A percentile compares a stretch with the other conserved stretches of the same genome.
Conservation (phyloP, 257 asterid species). For the Scutellaria minor region DNA sequence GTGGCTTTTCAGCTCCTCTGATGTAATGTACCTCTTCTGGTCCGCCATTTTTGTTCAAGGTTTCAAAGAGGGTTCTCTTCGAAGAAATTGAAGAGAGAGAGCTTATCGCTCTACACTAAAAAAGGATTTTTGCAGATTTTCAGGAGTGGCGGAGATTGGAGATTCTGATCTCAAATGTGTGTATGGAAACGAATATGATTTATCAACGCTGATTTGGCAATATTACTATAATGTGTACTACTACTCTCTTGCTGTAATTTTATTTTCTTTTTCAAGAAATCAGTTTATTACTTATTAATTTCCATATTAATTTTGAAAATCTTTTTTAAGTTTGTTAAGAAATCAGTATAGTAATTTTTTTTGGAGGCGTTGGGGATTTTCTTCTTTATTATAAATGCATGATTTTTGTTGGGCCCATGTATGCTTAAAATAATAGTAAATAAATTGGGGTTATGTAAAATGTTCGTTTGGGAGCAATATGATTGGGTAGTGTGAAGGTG, state of each 20-base stretch:
- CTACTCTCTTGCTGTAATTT: not conserved
- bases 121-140: not conserved
- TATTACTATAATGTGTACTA: too few species aligned
- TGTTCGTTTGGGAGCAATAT: constrained; percentile 9
- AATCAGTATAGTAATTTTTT: too few species aligned
- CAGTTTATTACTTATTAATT: too few species aligned
- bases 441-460: not conserved
- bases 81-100: not conserved
- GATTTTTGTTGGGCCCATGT: not conserved
- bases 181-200: constrained; percentile 12
- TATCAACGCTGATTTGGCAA: constrained; percentile 20
- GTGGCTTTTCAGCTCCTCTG: constrained; percentile 76
- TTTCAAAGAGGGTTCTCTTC: constrained; percentile 7
- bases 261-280: not conserved
- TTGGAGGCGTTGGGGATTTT: not conserved
- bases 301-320: too few species aligned
- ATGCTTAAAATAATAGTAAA: too few species aligned
- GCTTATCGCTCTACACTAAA: not conserved
- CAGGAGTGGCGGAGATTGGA: constrained; percentile 31
- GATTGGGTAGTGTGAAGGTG: not conserved
- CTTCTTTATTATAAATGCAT: not conserved
- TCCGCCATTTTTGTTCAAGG: constrained; percentile 53
- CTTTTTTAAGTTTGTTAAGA: too few species aligned
- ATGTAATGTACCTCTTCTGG: constrained; percentile 56
- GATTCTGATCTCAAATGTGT: constrained; percentile 26